Evolutionary conservation across 495 filamentous ascomycete genomes (phyloP).

Genomic region (Xylaria intraflava): DNA sequence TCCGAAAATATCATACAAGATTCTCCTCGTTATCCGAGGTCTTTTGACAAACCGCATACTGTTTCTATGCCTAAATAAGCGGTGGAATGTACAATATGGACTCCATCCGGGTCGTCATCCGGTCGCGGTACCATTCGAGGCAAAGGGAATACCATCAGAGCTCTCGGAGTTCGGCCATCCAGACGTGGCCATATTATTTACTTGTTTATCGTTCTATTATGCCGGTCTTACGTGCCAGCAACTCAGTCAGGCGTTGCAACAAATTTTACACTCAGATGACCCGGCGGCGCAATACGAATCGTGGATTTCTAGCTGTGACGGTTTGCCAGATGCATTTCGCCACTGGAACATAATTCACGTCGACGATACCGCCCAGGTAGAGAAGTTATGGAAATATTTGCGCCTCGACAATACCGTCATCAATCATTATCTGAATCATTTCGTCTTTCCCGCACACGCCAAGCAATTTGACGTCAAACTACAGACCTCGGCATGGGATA

Average conservation of each 20-base stretch:
- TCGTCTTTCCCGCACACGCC: constrained; percentile 48
- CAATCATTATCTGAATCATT: constrained; percentile 48
- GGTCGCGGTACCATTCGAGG: constrained; percentile 45
- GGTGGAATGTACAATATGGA: constrained; percentile 43
- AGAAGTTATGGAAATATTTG: constrained; percentile 35
- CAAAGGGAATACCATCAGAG: constrained; percentile 46
- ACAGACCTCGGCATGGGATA: constrained; percentile 49
- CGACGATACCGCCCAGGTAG: constrained; percentile 41
- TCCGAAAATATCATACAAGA: constrained; percentile 25
- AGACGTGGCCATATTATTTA: constrained; percentile 50
- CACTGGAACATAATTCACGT: constrained; percentile 47
- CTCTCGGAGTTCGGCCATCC: constrained; percentile 50
- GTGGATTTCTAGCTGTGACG: constrained; percentile 29
- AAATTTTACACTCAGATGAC: constrained; percentile 46
- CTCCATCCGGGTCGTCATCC: constrained; percentile 35
- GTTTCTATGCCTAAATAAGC: constrained; percentile 32
- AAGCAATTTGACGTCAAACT: constrained; percentile 49
- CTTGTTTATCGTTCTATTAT: constrained; percentile 49
- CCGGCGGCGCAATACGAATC: constrained; percentile 43
- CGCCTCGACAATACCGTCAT: constrained; percentile 34
- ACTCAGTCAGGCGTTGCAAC: constrained; percentile 33
- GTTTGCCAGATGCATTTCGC: constrained; percentile 36
- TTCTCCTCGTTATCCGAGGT: constrained; percentile 36
- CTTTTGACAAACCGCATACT: constrained; percentile 34
- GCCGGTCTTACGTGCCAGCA: constrained; percentile 35